phyloP scores from a whole-genome alignment of 2,329 filamentous ascomycete species.

The Alternaria infectoria region DNA sequence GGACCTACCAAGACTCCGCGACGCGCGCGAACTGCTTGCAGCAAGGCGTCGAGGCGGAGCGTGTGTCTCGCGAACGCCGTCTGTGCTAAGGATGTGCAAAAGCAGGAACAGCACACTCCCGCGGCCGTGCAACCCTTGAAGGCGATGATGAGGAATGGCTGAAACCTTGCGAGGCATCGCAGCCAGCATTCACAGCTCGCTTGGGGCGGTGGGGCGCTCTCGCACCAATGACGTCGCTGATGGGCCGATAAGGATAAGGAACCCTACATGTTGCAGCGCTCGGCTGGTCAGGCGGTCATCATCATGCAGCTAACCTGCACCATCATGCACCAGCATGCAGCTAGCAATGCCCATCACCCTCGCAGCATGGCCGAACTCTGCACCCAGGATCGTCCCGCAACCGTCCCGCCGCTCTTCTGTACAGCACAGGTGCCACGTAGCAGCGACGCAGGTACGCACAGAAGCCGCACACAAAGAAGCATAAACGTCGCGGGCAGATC shows the following conservation, averaged over 20 bases:
- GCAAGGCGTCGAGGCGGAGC: conserved; percentile 14
- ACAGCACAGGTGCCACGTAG: conserved; percentile 48
- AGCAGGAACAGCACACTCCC: conserved; percentile 24
- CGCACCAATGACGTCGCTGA: conserved; percentile 29
- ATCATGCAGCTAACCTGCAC: conserved; percentile 6
- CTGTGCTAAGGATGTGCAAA: conserved; percentile 6
- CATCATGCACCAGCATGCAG: conserved; percentile 26
- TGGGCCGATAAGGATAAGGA: conserved; percentile 33
- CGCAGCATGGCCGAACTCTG: conserved; percentile 31
- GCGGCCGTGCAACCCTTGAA: conserved; percentile 20
- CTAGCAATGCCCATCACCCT: conserved; percentile 35
- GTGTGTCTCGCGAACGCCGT: conserved; percentile 10
- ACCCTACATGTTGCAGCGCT: conserved; percentile 9
- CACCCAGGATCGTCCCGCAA: conserved; percentile 47
- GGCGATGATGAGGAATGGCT: conserved; percentile 13
- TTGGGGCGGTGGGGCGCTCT: conserved; percentile 10
- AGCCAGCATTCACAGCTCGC: conserved; percentile 19
- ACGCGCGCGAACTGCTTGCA: background rate
- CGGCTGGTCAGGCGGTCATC: conserved; percentile 23
- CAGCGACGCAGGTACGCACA: conserved; percentile 42
- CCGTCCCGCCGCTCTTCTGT: conserved; percentile 43
- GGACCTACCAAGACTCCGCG: conserved; percentile 3
- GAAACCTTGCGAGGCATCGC: conserved; percentile 10
- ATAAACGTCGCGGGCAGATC: conserved; percentile 26
- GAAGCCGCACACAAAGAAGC: conserved; percentile 34